Base-by-base conservation (phyloP, 2,329 filamentous ascomycete species). In the Fusarium clavum region DNA sequence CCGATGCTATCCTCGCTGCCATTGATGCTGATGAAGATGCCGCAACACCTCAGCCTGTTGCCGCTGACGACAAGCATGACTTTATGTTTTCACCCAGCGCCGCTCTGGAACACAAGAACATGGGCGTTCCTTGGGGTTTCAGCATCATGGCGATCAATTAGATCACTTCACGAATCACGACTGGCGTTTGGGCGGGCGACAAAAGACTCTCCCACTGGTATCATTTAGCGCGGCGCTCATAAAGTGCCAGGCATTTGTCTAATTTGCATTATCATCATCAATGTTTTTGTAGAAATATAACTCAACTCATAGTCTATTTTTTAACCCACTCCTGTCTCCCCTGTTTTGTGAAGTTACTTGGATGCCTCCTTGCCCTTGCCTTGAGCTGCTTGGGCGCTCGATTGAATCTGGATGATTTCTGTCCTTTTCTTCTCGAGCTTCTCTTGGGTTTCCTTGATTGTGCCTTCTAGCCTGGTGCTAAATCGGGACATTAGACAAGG, bases 341-440 rank as follows among this genome's bases (percentile, higher is more conserved):
- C 55, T 49, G 4, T 59, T 61, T 63, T 54, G 52, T 61, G 43
- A 32, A 38, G 49, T 66, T 70, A 72, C 59, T 70, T 40, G 41
- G 67, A 66, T 51, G 70, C 66, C 59, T 77, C 71, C 53, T 77
- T 74, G 25, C 72, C 78, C 72, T 82, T 74, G 74, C 57, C 73
- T 48, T 72, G 75, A 14, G 77, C 79, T 16, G 81, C 81, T 72
- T 88, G 86, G 6, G 84, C 83, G 38, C 81, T 81, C 13, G 84
- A 78, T 74, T 89, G 87, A 11, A 83, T 73, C 73, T 88, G 85
- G 48, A 90, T 87, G 66, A 90, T 89, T 74, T 89, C 86, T 27
- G 79, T 80, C 80, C 87, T 88, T 80, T 88, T 87, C 77, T 82
- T 86, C 74, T 89, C 87, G 22, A 88, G 79, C 78, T 86, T 88